Base-by-base conservation (phyloP, 768 basidiomycete genomes). In the Symmetrospora coprosmae region DNA sequence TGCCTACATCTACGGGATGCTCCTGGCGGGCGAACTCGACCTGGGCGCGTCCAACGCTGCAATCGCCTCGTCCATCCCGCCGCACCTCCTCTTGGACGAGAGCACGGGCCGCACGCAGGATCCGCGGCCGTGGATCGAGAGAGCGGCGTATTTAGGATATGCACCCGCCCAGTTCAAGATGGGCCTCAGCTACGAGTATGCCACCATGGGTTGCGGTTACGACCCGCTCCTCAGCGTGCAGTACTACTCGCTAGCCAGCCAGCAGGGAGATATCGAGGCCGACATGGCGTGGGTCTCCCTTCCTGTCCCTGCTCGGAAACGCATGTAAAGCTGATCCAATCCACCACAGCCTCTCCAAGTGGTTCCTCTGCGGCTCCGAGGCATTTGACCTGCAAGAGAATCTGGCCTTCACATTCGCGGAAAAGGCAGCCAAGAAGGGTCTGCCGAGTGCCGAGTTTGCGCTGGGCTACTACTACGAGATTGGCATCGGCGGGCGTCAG, bases 401-500 rank as follows among this genome's bases (percentile, higher is more conserved):
- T 1, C 77, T 96, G 2, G 90, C 92, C 1, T 80, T 80, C 65
- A 85, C 83, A 0, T 97, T 92, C 73, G 92, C 92, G 0, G 83
- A 87, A 64, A 91, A 92, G 73, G 74, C 75, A 2, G 75, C 74
- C 1, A 71, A 70, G 46, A 85, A 82, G 66, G 84, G 82, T 0
- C 74, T 92, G 1, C 64, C 67, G 8, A 65, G 64, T 2, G 92
- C 87, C 0, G 86, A 90, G 71, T 96, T 96, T 71, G 92, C 90
- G 0, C 83, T 96, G 80, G 92, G 91, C 1, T 96, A 96, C 70
- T 97, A 92, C 70, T 78, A 78, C 35, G 91, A 96, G 72, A 85
- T 96, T 1, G 92, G 92, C 1, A 84, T 97, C 5, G 90, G 88
- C 0, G 81, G 83, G 0, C 58, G 68, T 11, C 72, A 67, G 40